Evolutionary conservation across 2,329 filamentous ascomycete genomes (phyloP).

Genomic region (Huntiella bhutanensis): DNA sequence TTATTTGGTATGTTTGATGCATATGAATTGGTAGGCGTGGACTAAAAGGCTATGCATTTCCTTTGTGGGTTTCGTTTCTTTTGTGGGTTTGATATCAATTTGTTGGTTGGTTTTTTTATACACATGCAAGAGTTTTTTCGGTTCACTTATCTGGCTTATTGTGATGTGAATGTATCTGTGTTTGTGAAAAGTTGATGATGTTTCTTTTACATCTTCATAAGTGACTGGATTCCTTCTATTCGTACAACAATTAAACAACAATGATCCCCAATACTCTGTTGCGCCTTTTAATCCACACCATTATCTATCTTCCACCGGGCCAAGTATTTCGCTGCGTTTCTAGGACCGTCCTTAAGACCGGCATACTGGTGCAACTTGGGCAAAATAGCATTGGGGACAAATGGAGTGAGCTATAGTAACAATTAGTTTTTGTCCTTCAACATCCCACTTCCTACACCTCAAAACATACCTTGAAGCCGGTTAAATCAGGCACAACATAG

Average conservation of each 20-base stretch:
- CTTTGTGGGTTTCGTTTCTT: neutral
- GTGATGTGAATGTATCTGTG: neutral
- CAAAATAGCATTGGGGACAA: constrained; percentile 45
- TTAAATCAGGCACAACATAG: constrained; percentile 60
- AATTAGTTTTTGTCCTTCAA: neutral
- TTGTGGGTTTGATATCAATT: neutral
- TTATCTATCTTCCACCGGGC: constrained; percentile 50
- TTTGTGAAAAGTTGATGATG: neutral
- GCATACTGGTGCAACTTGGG: constrained; percentile 34
- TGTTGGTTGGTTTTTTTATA: neutral
- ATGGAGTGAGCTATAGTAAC: constrained; percentile 50
- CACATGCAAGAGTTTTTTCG: neutral
- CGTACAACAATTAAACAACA: neutral
- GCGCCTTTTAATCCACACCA: constrained; percentile 30
- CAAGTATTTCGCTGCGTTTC: constrained; percentile 43
- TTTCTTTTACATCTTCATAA: constrained; percentile 1
- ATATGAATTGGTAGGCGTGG: neutral
- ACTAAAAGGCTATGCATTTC: neutral
- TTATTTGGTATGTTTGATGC: no score
- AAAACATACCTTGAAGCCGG: constrained; percentile 48
- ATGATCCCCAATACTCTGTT: neutral
- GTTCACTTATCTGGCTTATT: neutral
- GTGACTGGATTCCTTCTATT: neutral
- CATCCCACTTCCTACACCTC: neutral
- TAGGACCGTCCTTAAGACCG: constrained; percentile 32